A percentile compares a stretch with the other conserved stretches of the same genome.
These are phyloP conservation scores for Zelopaecilomyces penicillatus DNA, from an alignment of 2,329 filamentous ascomycete genomes.

Conservation along the genomic window DNA sequence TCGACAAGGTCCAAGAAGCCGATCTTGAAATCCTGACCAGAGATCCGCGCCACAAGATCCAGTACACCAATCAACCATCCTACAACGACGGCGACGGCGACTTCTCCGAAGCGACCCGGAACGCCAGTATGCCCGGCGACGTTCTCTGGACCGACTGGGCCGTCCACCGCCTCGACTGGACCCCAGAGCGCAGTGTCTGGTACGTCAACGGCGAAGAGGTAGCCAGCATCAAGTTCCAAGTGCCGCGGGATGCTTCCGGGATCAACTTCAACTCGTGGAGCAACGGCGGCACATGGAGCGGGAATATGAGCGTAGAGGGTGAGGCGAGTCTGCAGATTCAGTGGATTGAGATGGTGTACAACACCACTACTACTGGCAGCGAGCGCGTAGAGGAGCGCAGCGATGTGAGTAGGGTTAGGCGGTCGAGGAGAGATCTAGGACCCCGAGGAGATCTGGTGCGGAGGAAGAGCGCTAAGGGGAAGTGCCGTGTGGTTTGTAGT, in stretches of 20 bases:
- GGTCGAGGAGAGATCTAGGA: constrained; percentile 10
- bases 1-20: constrained; percentile 36
- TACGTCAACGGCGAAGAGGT: constrained; percentile 43
- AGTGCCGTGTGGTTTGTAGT: constrained; percentile 23
- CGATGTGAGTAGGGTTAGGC: background rate
- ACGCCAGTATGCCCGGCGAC: constrained; percentile 36
- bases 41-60: constrained; percentile 34
- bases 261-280: constrained; percentile 55
- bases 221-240: constrained; percentile 46
- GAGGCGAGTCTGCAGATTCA: constrained; percentile 50
- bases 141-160: constrained; percentile 47
- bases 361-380: constrained; percentile 22
- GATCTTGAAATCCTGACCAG: constrained; percentile 45
- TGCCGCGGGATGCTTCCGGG: constrained; percentile 42
- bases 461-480: constrained; percentile 13
- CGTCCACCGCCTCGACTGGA: constrained; percentile 54
- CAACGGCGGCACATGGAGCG: constrained; percentile 51
- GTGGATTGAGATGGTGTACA: constrained; percentile 55
- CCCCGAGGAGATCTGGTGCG: constrained; percentile 25
- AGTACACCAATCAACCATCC: constrained; percentile 55
- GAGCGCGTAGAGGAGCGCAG: background rate
- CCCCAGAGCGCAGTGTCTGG: constrained; percentile 44
- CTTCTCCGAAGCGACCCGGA: constrained; percentile 37
- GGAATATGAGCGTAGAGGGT: constrained; percentile 44
- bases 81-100: constrained; percentile 36